Evolutionary conservation across 257 asterid species (phyloP), one percentile per base, ranked within the genome.

Genomic region (Lavandula angustifolia): DNA sequence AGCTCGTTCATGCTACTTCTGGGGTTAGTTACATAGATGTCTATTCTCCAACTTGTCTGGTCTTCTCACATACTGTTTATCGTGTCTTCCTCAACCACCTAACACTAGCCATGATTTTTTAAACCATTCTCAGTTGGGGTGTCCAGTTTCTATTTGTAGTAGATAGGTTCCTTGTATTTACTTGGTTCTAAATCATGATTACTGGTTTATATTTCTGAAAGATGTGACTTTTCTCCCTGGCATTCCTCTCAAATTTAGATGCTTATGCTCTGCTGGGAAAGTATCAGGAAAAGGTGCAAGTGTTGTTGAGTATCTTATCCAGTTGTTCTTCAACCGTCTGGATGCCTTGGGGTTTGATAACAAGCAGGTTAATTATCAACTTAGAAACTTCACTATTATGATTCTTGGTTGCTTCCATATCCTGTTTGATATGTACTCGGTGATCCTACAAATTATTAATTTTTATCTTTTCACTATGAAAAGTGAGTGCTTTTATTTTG

Each of bases 191-290:
- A 12, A 50, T 4, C 62, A 33, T 12, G 4, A 60, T 42, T 18
- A 14, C 56, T 57, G 34, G 49, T 64, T 74, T 52, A 42, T 5
- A 13, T 64, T 71, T 60, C 13, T 16, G 52, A 54, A 44, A 34
- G 66, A 48, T 17, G 22, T 37, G 14, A 56, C 54, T 57, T 37
- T 65, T 27, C 76, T 63, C 61, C 51, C 48, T 62, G 53, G 44
- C 56, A 37, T 22, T 71, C 59, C 50, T 55, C 63, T 75, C 70
- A 75, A 78, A 75, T 80, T 16, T 62, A 94, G 99, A 91, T 94
- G 99, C 74, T 79, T 94, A 75, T 94, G 99, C 81, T 84, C 97
- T 60, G 90, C 81, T 59, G 85, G 88, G 62, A 90, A 86, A 82
- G 87, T 90, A 60, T 76, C 95, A 16, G 97, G 95, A 62, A 90